Base-by-base conservation (phyloP, 2,329 filamentous ascomycete genomes). In the Colletotrichum navitas region DNA sequence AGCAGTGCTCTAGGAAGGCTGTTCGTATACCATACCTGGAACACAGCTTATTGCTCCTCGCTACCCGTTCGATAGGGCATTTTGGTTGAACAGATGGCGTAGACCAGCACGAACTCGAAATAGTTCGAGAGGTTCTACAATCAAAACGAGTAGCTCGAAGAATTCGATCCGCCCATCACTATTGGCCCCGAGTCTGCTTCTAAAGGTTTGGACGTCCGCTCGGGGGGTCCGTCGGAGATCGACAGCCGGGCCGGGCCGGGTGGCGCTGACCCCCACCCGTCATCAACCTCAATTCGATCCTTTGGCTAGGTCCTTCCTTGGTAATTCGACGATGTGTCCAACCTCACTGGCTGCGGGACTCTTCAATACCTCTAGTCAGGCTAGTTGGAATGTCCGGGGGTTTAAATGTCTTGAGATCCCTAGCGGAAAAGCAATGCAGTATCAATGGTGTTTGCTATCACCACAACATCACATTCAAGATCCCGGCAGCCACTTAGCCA, bases 251-350 rank as follows among this genome's bases (percentile, higher is more conserved):
- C 56, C 32, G 41, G 49, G n/a, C 14, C 32, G 41, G 56, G 47
- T 49, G 16, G 45, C n/a, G 26, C 12, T 12, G 34, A 21, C 5
- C 21, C 24, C 68, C 49, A 68, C 51, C 51, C 11, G 56, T 58
- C 56, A 56, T 67, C 36, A 58, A 71, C 49, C 26, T 62, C 49
- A 43, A 41, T 43, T 63, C 49, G 34, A 61, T 58, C 68, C 34
- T 56, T 62, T 49, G 56, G 6, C 56, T 71, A 58, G 49, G 68
- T 43, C 16, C 7, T 32, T 12, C 34, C 56, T 41, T 60, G 21
- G n/a, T 18, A 70, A 55, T 66, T 24, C 54, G 39, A 52, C n/a
- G 36, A 34, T 59, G 14, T 26, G 41, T 45, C 36, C 39, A 32
- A 7, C 16, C 10, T 8, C 39, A 26, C 11, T 10, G 24, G 49